Evolutionary conservation across 345 rosid species (phyloP).

Genomic region (Clarkia xantiana): DNA sequence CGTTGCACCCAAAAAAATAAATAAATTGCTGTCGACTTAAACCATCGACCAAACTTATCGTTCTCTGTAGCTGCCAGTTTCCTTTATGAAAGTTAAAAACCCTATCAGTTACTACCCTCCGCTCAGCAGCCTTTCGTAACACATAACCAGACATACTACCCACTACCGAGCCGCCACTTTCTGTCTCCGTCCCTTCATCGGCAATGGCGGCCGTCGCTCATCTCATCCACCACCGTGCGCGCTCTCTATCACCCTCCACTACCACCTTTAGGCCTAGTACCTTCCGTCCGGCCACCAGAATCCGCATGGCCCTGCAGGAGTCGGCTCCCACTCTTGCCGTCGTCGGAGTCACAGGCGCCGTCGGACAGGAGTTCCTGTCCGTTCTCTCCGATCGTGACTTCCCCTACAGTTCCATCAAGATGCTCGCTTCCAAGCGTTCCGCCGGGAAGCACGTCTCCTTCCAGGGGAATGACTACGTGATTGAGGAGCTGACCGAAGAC

Average conservation of each 20-base stretch:
- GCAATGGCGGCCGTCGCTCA: slow-evolving; percentile 25
- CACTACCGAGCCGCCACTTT: too few relatives aligned
- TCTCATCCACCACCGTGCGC: slow-evolving; percentile 8
- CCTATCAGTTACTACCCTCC: too few relatives aligned
- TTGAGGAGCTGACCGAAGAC: slow-evolving; percentile 70
- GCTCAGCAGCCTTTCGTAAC: too few relatives aligned
- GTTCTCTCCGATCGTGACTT: slow-evolving; percentile 77
- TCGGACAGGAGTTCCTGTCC: slow-evolving; percentile 83
- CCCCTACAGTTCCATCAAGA: slow-evolving; percentile 82
- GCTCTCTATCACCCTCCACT: slow-evolving; percentile 1
- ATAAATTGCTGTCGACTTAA: too few relatives aligned
- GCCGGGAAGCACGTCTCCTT: slow-evolving; percentile 64
- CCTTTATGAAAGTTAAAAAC: too few relatives aligned
- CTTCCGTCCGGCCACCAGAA: slow-evolving; percentile 18
- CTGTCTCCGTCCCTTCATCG: slow-evolving; percentile 1
- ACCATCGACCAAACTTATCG: too few relatives aligned
- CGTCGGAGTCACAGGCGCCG: slow-evolving; percentile 90
- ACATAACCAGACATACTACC: too few relatives aligned
- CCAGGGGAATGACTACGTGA: slow-evolving; percentile 39
- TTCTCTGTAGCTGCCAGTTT: too few relatives aligned
- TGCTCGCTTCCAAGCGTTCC: slow-evolving; percentile 93
- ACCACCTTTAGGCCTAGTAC: slow-evolving; percentile 15
- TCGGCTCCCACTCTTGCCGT: slow-evolving; percentile 76
- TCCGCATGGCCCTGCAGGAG: slow-evolving; percentile 75
- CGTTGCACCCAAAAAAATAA: too few relatives aligned